phyloP scores from a whole-genome alignment of 768 basidiomycete genomes.

The Hirschioporus abietinus region DNA sequence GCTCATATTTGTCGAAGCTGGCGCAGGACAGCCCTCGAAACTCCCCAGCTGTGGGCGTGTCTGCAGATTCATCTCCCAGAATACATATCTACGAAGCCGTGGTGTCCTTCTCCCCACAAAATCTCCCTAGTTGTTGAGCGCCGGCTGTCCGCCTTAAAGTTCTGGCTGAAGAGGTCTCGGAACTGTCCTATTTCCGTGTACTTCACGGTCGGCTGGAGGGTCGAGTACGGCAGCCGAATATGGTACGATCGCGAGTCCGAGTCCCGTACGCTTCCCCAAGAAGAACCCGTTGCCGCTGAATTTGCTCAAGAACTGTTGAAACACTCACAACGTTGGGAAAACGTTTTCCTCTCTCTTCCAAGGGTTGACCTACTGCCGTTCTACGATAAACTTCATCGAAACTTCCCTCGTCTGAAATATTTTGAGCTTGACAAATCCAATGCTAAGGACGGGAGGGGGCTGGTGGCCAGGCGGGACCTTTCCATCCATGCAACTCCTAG shows the following conservation, averaged over 20 bases:
- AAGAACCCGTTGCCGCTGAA: background rate
- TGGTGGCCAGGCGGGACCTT: background rate
- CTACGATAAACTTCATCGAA: background rate
- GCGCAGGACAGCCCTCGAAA: constrained; percentile 47
- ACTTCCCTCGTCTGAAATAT: background rate
- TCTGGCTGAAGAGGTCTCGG: background rate
- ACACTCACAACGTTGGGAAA: background rate
- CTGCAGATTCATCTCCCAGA: constrained; percentile 23
- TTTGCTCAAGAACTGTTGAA: background rate
- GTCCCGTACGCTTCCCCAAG: too few relatives aligned
- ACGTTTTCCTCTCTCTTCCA: background rate
- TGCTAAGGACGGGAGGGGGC: background rate
- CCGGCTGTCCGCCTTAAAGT: background rate
- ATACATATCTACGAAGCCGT: too few relatives aligned
- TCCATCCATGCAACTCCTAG: background rate
- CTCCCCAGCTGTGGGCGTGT: constrained; percentile 53
- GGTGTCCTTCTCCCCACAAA: too few relatives aligned
- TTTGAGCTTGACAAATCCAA: background rate
- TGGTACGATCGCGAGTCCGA: background rate
- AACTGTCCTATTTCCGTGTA: background rate
- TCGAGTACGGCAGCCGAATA: background rate
- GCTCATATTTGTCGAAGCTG: constrained; percentile 55
- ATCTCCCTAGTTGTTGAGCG: too few relatives aligned
- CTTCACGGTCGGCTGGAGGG: background rate
- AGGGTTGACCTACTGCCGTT: background rate